Percentiles rank a stretch among this genome's conserved stretches.
Evolutionary conservation across 495 filamentous ascomycete genomes (phyloP).

Genomic region (Penicillium simplicissimum): DNA sequence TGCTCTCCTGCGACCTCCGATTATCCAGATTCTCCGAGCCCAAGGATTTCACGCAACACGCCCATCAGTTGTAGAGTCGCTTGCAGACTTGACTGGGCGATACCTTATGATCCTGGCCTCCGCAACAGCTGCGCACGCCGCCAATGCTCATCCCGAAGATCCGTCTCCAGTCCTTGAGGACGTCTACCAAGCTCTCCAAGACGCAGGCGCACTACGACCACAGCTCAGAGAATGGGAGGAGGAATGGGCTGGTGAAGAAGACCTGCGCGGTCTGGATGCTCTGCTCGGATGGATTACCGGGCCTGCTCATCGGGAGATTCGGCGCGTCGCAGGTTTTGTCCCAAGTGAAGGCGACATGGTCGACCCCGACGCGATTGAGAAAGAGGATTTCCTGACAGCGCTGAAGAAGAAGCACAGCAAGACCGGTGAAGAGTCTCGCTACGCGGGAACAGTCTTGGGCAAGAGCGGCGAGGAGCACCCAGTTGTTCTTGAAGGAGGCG

Average conservation of each 20-base stretch:
- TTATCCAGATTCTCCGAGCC: constrained; percentile 85
- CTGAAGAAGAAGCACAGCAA: constrained; percentile 86
- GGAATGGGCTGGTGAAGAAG: constrained; percentile 61
- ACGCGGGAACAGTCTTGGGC: constrained; percentile 76
- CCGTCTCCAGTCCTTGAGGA: constrained; percentile 64
- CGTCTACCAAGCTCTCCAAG: constrained; percentile 77
- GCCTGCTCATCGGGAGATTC: constrained; percentile 67
- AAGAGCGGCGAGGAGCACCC: constrained; percentile 64
- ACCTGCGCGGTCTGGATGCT: constrained; percentile 68
- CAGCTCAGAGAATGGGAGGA: constrained; percentile 60
- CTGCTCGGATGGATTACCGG: constrained; percentile 76
- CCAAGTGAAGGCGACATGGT: constrained; percentile 48
- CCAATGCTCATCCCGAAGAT: constrained; percentile 51
- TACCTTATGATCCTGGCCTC: constrained; percentile 71
- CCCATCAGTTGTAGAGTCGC: constrained; percentile 73
- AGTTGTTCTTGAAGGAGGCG: constrained; percentile 71
- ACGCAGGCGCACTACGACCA: constrained; percentile 68
- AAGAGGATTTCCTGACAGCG: constrained; percentile 73
- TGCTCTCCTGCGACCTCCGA: constrained; percentile 74
- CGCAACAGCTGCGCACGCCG: constrained; percentile 61
- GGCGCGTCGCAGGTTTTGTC: constrained; percentile 61
- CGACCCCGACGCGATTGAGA: constrained; percentile 49
- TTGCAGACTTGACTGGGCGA: constrained; percentile 72
- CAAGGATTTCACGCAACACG: constrained; percentile 77
- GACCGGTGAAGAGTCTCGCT: constrained; percentile 77